Percentiles rank a stretch among this genome's conserved stretches.
Conservation (phyloP, 2,329 filamentous ascomycete species). For the Sporothrix euskadiensis region DNA sequence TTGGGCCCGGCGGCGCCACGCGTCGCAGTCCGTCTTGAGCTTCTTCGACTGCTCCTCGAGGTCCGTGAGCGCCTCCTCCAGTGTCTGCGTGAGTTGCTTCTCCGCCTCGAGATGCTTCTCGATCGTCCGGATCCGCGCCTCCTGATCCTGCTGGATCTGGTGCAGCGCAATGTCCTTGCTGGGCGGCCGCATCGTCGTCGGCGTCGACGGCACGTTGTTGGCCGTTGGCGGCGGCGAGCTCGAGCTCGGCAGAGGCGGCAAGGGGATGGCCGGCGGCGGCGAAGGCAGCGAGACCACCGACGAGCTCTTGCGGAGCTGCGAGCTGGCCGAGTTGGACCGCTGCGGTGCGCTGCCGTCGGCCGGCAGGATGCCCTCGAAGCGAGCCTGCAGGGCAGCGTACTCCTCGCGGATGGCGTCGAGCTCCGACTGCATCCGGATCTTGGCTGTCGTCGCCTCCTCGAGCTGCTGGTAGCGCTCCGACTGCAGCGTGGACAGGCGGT, state of each 20-base stretch:
- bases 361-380: slow-evolving; percentile 55
- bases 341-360: slow-evolving; percentile 44
- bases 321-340: slow-evolving; percentile 60
- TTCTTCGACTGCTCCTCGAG: slow-evolving; percentile 90
- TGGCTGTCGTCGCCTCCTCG: slow-evolving; percentile 72
- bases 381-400: slow-evolving; percentile 72
- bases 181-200: slow-evolving; percentile 65
- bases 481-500: slow-evolving; percentile 80
- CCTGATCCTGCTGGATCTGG: slow-evolving; percentile 90
- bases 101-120: slow-evolving; percentile 96
- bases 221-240: slow-evolving; percentile 50
- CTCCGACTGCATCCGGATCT: slow-evolving; percentile 64
- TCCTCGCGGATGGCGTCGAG: slow-evolving; percentile 68
- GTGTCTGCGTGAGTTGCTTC: slow-evolving; percentile 90
- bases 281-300: slow-evolving; percentile 85
- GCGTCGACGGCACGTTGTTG: slow-evolving; percentile 49
- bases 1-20: slow-evolving; percentile 82
- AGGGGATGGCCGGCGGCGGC: slow-evolving; percentile 91
- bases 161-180: slow-evolving; percentile 77
- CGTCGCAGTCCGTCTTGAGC: slow-evolving; percentile 85
- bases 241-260: slow-evolving; percentile 78
- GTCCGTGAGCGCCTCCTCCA: slow-evolving; percentile 94
- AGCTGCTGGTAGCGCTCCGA: slow-evolving; percentile 72
- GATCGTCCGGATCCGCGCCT: slow-evolving; percentile 89
- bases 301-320: slow-evolving; percentile 79